phyloP scores from a whole-genome alignment of 1,139 yeast species.

The Scheffersomyces insectosa region DNA sequence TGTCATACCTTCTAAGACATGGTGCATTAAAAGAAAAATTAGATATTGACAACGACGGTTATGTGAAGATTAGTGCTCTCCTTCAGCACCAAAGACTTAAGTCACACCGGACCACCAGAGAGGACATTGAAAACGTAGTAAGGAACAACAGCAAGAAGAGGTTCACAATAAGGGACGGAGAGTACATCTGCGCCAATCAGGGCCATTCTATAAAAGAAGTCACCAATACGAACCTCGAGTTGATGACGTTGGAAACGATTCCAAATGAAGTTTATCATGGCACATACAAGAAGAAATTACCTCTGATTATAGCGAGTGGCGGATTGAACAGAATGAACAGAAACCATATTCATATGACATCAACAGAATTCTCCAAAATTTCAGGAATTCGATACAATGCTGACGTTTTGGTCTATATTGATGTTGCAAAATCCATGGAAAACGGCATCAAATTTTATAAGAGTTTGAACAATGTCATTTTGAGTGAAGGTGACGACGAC shows the following conservation, averaged over 20 bases:
- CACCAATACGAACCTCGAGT: conserved; percentile 40
- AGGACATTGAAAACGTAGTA: conserved; percentile 65
- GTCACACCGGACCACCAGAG: conserved; percentile 50
- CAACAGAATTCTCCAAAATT: conserved; percentile 35
- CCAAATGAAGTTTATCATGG: conserved; percentile 69
- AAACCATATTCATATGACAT: conserved; percentile 77
- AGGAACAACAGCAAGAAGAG: conserved; percentile 68
- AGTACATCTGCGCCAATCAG: conserved; percentile 78
- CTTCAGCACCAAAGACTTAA: conserved; percentile 61
- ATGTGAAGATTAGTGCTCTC: conserved; percentile 52
- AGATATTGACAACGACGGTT: conserved; percentile 67
- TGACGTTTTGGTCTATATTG: conserved; percentile 62
- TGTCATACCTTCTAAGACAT: conserved; percentile 79
- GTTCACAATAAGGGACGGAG: conserved; percentile 42
- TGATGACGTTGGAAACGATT: conserved; percentile 25
- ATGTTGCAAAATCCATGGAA: conserved; percentile 46
- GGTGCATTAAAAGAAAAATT: conserved; percentile 76
- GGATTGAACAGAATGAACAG: conserved; percentile 73
- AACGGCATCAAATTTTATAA: conserved; percentile 57
- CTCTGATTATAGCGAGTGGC: conserved; percentile 47
- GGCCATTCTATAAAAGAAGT: conserved; percentile 75
- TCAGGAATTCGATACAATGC: conserved; percentile 75
- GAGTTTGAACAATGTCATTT: conserved; percentile 73
- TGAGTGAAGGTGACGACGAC: conserved; percentile 59
- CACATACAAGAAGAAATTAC: conserved; percentile 56